phyloP scores from a whole-genome alignment of 2,329 filamentous ascomycete species.

The Ophiostoma angusticollis region DNA sequence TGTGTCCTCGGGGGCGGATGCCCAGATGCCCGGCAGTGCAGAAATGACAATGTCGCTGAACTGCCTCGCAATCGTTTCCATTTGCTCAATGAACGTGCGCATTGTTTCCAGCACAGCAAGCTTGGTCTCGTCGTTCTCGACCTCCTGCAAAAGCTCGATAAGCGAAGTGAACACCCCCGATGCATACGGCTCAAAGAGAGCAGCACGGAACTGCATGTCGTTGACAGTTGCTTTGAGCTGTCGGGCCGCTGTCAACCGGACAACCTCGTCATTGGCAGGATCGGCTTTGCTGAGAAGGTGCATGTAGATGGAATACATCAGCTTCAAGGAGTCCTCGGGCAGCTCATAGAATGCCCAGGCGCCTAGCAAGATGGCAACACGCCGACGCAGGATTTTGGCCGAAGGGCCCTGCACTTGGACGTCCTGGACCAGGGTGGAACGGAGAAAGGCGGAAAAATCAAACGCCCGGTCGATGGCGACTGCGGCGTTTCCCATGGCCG shows the following conservation, averaged over 20 bases:
- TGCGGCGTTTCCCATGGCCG: slow-evolving; percentile 76
- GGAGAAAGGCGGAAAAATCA: slow-evolving; percentile 73
- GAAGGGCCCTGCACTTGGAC: slow-evolving; percentile 49
- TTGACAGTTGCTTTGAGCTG: slow-evolving; percentile 72
- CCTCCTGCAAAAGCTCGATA: slow-evolving; percentile 65
- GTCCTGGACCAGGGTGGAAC: slow-evolving; percentile 63
- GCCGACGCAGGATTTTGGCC: slow-evolving; percentile 73
- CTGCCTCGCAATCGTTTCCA: slow-evolving; percentile 58
- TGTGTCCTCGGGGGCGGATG: slow-evolving; percentile 63
- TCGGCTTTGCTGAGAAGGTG: slow-evolving; percentile 71
- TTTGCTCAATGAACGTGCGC: slow-evolving; percentile 62
- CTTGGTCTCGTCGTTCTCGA: slow-evolving; percentile 77
- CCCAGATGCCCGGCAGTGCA: slow-evolving; percentile 72
- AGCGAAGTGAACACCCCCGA: slow-evolving; percentile 59
- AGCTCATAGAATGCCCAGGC: slow-evolving; percentile 80
- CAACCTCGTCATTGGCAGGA: slow-evolving; percentile 74
- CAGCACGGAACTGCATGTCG: slow-evolving; percentile 67
- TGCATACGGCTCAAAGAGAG: slow-evolving; percentile 65
- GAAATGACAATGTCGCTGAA: slow-evolving; percentile 72
- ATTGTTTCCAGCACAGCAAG: slow-evolving; percentile 82
- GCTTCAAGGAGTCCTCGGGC: slow-evolving; percentile 49
- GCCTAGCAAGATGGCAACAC: slow-evolving; percentile 77
- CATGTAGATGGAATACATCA: slow-evolving; percentile 80
- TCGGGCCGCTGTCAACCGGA: slow-evolving; percentile 78
- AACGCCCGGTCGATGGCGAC: slow-evolving; percentile 60